Base-by-base conservation (phyloP, 2,329 filamentous ascomycete species). In the Aspergillus ibericus region DNA sequence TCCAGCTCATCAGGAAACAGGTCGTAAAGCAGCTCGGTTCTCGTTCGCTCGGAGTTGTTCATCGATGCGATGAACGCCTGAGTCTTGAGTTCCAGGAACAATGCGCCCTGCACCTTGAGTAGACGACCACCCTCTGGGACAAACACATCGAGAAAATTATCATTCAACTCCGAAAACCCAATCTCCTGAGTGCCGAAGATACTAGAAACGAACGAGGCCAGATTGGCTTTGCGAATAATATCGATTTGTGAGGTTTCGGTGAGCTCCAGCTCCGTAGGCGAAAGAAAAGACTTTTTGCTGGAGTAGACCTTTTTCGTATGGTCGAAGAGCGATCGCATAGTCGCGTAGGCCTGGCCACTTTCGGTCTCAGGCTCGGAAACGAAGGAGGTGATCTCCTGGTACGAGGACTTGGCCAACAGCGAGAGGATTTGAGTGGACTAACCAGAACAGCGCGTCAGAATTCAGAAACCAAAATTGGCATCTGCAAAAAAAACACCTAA, bases 61-160 rank as follows among this genome's bases (percentile, higher is more conserved):
- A 86, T 78, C 4, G 83, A 83, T 4, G 84, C 85, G 56, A 88
- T 85, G 66, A 87, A 88, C 13, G 85, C 85, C 69, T 88, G 86
- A 1, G 86, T 88, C 72, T 89, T 89, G 16, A 89, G 73, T 61
- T 88, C 85, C 13, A 88, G 77, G 63, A 83, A 87, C 25, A 89
- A 75, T 13, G 82, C 80, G 1, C 83, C 84, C 65, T 87, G 85
- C 60, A 82, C 83, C 64, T 86, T 85, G 18, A 85, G 72, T 20
- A 89, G 70, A 10, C 83, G 78, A 36, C 80, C 80, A 22, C 84
- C 83, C 55, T 85, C 81, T 0, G 84, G 82, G 8, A 87, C 83
- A 67, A 88, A 88, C 0, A 84, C 85, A 46, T 87, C 82, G 22
- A 88, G 76, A 67, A 88, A 88, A 63, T 82, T 79, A 46, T 86